Evolutionary conservation across 75 land plant genomes (phyloP), one percentile per base, ranked within the genome.

Genomic region (Sequoia sempervirens): DNA sequence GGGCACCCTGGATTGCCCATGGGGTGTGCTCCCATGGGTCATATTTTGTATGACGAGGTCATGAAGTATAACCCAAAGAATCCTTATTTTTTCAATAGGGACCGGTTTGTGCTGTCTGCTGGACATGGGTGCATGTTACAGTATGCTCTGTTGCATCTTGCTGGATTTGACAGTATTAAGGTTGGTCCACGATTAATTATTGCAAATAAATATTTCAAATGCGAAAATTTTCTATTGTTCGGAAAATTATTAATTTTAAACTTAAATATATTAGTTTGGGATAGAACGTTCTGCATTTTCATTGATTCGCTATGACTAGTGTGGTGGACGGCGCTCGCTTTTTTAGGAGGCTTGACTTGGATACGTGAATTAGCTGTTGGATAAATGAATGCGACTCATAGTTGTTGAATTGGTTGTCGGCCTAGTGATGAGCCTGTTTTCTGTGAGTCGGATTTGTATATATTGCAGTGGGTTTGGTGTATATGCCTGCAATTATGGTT

Each of bases 71-170:
- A 97, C 72, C 97, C 97, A 66, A 95, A 93, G 88, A 95, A 95
- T 78, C 97, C 97, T 1, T 94, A 90, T 74, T 95, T 95, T 94
- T 97, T 95, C 86, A 97, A 97, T 18, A 20, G 96, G 7, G 98
- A 97, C 79, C 85, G 99, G 18, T 97, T 97, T 80, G 96, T 97
- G 20, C 88, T 97, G 75, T 97, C 98, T 8, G 96, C 99, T 37
- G 99, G 98, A 2, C 99, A 97, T 84, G 97, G 98, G 17, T 97
- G 99, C 86, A 97, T 97, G 99, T 89, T 97, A 36, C 99, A 97
- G 88, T 97, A 97, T 78, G 98, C 98, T 14, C 88, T 95, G 15
- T 95, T 97, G 75, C 98, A 95, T 69, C 94, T 97, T 9, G 97
- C 98, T 28, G 97, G 98, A 13, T 95, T 90, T 75, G 99, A 97